These are phyloP conservation scores for Entoloma clypeatum DNA, from an alignment of 1,284 basidiomycete genomes.

Conservation along the genomic window DNA sequence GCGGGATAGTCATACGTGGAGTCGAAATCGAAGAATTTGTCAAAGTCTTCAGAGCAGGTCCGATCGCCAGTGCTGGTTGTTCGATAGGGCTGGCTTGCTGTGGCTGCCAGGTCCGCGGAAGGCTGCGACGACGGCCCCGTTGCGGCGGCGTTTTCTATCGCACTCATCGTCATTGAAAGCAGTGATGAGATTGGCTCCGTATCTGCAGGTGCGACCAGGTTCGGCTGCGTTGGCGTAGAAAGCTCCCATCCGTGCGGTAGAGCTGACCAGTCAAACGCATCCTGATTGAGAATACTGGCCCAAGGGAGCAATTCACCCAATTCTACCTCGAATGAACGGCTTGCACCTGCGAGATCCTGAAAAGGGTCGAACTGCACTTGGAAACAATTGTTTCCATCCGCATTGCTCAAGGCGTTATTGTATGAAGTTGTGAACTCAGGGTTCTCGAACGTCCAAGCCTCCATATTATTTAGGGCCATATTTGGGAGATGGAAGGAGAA, in stretches of 20 bases:
- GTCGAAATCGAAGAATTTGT: constrained; percentile 18
- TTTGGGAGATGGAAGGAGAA: constrained; percentile 13
- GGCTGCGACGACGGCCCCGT: too few relatives aligned
- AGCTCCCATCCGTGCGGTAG: constrained; percentile 2
- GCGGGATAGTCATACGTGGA: constrained; percentile 13
- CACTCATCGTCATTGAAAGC: too few relatives aligned
- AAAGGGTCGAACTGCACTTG: constrained; percentile 14
- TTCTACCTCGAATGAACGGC: constrained; percentile 17
- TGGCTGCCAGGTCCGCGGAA: too few relatives aligned
- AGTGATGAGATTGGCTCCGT: too few relatives aligned
- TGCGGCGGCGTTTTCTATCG: too few relatives aligned
- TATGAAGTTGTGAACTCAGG: constrained; percentile 14
- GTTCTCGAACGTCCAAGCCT: constrained; percentile 9
- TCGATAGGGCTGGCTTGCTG: too few relatives aligned
- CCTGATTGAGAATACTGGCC: constrained; percentile 10
- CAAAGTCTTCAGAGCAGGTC: constrained; percentile 11
- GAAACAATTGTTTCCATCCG: constrained; percentile 12
- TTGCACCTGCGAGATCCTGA: constrained; percentile 5
- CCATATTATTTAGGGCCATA: constrained; percentile 10
- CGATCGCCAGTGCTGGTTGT: too few relatives aligned
- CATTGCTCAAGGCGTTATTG: constrained; percentile 14
- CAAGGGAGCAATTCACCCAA: constrained; percentile 10
- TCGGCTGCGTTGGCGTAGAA: constrained; percentile 6
- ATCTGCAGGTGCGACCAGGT: background rate
- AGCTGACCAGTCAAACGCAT: constrained; percentile 10